Conservation (phyloP, 192 early-diverging fungal species). For the Backusella parvicylindrica region DNA sequence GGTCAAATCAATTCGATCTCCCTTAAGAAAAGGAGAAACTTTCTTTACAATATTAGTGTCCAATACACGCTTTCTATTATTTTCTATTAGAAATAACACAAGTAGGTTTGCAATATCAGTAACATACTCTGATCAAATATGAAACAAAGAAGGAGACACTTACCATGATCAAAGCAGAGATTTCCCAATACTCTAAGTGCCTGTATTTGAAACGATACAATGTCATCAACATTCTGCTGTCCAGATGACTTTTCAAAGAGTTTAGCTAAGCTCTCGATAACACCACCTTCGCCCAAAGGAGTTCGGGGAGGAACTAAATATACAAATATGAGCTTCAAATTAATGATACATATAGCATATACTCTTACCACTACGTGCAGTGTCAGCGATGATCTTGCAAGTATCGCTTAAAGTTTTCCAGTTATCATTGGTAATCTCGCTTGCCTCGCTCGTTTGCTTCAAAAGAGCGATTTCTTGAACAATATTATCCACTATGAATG, state of each 20-base stretch:
- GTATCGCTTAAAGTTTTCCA: background rate
- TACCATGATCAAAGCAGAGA: constrained; percentile 54
- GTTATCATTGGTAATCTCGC: background rate
- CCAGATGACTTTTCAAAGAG: constrained; percentile 31
- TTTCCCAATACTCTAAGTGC: constrained; percentile 51
- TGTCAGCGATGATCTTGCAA: constrained; percentile 7
- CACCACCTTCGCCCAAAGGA: constrained; percentile 41
- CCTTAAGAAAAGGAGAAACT: constrained; percentile 25
- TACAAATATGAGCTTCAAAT: background rate
- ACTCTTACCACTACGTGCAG: background rate
- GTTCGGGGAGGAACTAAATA: constrained; percentile 35
- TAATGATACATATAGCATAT: background rate
- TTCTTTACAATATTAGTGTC: constrained; percentile 32
- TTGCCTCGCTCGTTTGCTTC: background rate
- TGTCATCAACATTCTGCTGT: constrained; percentile 6
- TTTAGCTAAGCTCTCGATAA: constrained; percentile 34
- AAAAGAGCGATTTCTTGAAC: background rate
- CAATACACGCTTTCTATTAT: constrained; percentile 40
- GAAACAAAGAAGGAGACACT: background rate
- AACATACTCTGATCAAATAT: background rate
- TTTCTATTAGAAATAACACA: constrained; percentile 30
- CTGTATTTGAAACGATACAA: constrained; percentile 25
- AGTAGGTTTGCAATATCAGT: background rate
- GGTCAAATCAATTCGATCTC: constrained; percentile 30
- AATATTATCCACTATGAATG: background rate